Evolutionary conservation across 1,284 basidiomycete species (phyloP).

Genomic region (Heterobasidion irregulare): DNA sequence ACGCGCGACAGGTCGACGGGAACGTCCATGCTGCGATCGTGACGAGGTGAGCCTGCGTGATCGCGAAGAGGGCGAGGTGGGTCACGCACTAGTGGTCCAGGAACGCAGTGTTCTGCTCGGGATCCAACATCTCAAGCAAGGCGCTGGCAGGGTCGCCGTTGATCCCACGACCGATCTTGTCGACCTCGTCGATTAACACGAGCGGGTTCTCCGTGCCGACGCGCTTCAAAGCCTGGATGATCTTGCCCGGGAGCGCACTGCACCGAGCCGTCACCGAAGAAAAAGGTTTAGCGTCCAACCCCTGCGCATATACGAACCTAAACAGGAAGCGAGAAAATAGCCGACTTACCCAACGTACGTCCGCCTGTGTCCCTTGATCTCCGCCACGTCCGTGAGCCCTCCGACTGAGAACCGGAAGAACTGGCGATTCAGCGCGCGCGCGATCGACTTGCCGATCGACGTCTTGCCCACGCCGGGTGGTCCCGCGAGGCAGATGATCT

Average conservation of each 20-base stretch:
- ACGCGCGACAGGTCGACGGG: conserved; percentile 95
- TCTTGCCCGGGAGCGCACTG: conserved; percentile 93
- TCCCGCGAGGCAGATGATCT: conserved; percentile 95
- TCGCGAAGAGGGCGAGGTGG: neutral
- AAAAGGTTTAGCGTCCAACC: conserved; percentile 1
- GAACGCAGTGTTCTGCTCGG: conserved; percentile 96
- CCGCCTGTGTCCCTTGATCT: conserved; percentile 97
- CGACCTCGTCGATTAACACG: conserved; percentile 95
- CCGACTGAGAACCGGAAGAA: conserved; percentile 98
- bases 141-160: conserved; percentile 96
- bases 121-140: conserved; percentile 95
- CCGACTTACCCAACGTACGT: conserved; percentile 84
- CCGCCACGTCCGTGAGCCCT: conserved; percentile 94
- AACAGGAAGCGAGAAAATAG: neutral
- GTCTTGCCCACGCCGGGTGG: conserved; percentile 98
- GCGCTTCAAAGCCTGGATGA: conserved; percentile 95
- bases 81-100: conserved; percentile 87
- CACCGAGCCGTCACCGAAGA: conserved; percentile 1
- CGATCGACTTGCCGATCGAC: conserved; percentile 91
- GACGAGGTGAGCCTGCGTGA: neutral
- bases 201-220: conserved; percentile 97
- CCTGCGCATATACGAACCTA: neutral
- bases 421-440: conserved; percentile 76
- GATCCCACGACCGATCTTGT: conserved; percentile 95
- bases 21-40: conserved; percentile 74